Base-by-base conservation (phyloP, 176 grass and related monocot genomes). In the Alloteropsis semialata region DNA sequence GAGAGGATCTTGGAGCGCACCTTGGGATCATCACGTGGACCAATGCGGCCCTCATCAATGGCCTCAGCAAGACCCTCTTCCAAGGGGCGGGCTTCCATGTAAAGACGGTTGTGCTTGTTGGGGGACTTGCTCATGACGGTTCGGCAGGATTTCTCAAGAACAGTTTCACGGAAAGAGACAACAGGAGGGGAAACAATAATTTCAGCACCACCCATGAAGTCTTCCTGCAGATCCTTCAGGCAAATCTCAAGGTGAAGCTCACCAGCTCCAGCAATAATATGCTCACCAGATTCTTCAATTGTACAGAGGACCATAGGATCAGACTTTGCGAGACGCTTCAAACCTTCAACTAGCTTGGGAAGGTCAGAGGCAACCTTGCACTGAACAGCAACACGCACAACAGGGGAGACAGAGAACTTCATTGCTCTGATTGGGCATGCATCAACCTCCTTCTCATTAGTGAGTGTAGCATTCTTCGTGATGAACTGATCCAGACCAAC, bases 151-250 rank as follows among this genome's bases (percentile, higher is more conserved):
- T 92, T 92, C 77, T 95, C 90, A 37, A 95, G 54, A 45, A 92
- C 93, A 21, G 93, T 95, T 77, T 95, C 93, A 86, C 93, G 93
- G 93, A 95, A 95, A 18, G 93, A 95, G 6, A 95, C 93, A 22
- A 92, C 87, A 48, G 90, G 93, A n/a, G 89, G 83, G 2, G 90
- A 92, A 21, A 88, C 81, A 32, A 87, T 71, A 57, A 94, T 94
- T 78, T 91, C 88, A 69, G 92, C 92, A 66, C 88, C 92, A 33
- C 88, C 92, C 86, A 94, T 94, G 79, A 94, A 91, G 82, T 94
- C 92, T 2, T 94, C 92, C 80, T 94, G 92, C 46, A 94, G 68
- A 89, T 94, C 92, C 69, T 94, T 94, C 75, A 94, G 64, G 41
- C 92, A 94, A 28, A 94, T 94, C 51, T 94, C 92, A 85, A 94